Conservation (phyloP, 352 stramenopile species). For the Phytopythium litorale region DNA sequence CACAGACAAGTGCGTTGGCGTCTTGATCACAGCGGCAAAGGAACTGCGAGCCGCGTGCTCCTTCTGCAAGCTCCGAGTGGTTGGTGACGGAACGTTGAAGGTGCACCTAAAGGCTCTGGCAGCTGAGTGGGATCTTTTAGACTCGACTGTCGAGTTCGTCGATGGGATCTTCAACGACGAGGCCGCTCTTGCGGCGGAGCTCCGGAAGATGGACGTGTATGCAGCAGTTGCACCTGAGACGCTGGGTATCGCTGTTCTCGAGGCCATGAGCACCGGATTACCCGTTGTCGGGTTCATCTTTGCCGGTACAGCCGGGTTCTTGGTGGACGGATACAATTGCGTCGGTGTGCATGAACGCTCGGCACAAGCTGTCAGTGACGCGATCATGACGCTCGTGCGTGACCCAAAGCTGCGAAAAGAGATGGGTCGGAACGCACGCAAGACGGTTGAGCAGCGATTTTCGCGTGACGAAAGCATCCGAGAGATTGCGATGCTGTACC, state of each 20-base stretch:
- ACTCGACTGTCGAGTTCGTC: slow-evolving; percentile 29
- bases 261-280: slow-evolving; percentile 54
- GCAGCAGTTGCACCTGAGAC: slow-evolving; percentile 49
- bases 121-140: slow-evolving; percentile 26
- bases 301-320: slow-evolving; percentile 37
- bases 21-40: slow-evolving; percentile 29
- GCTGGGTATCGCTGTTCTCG: slow-evolving; percentile 43
- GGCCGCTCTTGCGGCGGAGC: slow-evolving; percentile 16
- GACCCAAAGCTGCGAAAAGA: slow-evolving; percentile 13
- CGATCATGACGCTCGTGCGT: slow-evolving; percentile 25
- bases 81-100: slow-evolving; percentile 38
- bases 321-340: slow-evolving; percentile 41
- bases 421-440: slow-evolving; percentile 30
- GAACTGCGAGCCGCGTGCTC: slow-evolving; percentile 18
- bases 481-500: slow-evolving; percentile 38
- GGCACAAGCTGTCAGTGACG: slow-evolving; percentile 17
- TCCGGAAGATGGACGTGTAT: slow-evolving; percentile 39
- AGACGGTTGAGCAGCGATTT: slow-evolving; percentile 35
- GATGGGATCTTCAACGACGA: slow-evolving; percentile 49
- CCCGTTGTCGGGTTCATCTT: slow-evolving; percentile 50
- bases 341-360: slow-evolving; percentile 30
- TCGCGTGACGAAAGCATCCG: slow-evolving; percentile 14
- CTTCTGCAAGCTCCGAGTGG: slow-evolving; percentile 21
- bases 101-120: slow-evolving; percentile 19
- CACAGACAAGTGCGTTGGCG: slow-evolving; percentile 46